Conservation (phyloP, 352 stramenopile species). For the Globisporangium paddicum region DNA sequence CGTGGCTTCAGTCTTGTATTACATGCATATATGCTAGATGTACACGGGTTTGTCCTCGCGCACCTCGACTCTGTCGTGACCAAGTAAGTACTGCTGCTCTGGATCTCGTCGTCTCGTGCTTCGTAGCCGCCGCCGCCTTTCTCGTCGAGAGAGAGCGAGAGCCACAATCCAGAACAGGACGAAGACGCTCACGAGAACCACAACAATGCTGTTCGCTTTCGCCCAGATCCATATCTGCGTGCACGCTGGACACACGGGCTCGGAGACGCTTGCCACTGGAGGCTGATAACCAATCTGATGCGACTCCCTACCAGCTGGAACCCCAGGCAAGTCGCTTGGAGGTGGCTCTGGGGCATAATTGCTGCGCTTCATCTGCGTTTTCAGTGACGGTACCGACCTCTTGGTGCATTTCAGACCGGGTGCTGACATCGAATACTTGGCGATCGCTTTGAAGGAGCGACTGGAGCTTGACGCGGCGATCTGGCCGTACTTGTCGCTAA, state of each 20-base stretch:
- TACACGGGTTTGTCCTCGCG: not conserved
- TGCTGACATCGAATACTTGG: not conserved
- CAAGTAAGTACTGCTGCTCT: not conserved
- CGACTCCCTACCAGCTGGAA: not conserved
- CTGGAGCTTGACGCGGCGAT: not conserved
- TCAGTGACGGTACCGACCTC: not conserved
- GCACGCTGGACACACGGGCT: too few species aligned
- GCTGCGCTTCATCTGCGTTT: too few species aligned
- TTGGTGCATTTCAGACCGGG: not conserved
- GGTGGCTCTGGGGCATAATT: not conserved
- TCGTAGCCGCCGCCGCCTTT: not conserved
- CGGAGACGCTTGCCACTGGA: not conserved
- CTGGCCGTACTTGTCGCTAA: slow-evolving; percentile 4
- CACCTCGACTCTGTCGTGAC: not conserved
- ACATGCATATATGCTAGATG: not conserved
- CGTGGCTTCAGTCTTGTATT: too few species aligned
- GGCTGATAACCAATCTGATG: not conserved
- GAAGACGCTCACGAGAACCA: not conserved
- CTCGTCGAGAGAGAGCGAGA: not conserved
- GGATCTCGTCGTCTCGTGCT: not conserved
- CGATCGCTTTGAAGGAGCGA: not conserved
- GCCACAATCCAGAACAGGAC: not conserved
- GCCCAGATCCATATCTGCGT: not conserved
- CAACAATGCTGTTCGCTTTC: not conserved
- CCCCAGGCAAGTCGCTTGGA: not conserved